A percentile compares a stretch with the other conserved stretches of the same genome.
Evolutionary conservation across 495 filamentous ascomycete genomes (phyloP).

Genomic region (Hypoxylon subgilvum): DNA sequence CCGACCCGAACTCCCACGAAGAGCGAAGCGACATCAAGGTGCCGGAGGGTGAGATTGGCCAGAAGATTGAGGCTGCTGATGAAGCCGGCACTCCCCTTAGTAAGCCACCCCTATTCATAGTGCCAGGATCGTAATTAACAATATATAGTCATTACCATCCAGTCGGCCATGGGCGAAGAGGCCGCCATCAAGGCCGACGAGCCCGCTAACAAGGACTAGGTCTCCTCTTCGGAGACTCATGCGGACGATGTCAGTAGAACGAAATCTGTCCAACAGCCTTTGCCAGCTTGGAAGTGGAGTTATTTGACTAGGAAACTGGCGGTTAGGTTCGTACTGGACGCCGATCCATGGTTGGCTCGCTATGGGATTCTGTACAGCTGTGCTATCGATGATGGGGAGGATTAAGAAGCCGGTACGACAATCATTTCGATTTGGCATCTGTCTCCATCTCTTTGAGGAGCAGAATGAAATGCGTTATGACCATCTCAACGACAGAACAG

Average conservation of each 20-base stretch:
- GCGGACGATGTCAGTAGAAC: conserved; percentile 21
- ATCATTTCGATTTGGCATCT: conserved; percentile 27
- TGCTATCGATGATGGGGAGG: conserved; percentile 28
- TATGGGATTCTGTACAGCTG: conserved; percentile 17
- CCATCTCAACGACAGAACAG: conserved; percentile 17
- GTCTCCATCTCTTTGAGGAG: conserved; percentile 22
- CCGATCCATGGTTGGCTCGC: conserved; percentile 7
- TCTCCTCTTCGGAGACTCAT: conserved; percentile 17
- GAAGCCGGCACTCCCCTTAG: conserved; percentile 79
- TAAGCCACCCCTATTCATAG: conserved; percentile 58
- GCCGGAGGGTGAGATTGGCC: conserved; percentile 85
- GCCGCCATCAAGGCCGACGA: conserved; percentile 92
- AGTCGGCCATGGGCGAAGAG: conserved; percentile 96
- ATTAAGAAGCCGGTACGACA: conserved; percentile 21
- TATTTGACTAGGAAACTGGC: conserved; percentile 25
- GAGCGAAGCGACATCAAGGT: conserved; percentile 81
- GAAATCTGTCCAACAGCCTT: conserved; percentile 6
- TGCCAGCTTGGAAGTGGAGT: conserved; percentile 29
- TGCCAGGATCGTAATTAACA: conserved; percentile 30
- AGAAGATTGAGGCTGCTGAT: conserved; percentile 72
- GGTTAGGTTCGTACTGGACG: conserved; percentile 23
- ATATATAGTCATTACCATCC: conserved; percentile 80
- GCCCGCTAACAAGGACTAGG: conserved; percentile 37
- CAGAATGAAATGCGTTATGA: conserved; percentile 26
- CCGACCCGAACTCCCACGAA: conserved; percentile 79